Evolutionary conservation across 2,329 filamentous ascomycete genomes (phyloP), one percentile per base, ranked within the genome.

Genomic region (Beauveria medogensis): DNA sequence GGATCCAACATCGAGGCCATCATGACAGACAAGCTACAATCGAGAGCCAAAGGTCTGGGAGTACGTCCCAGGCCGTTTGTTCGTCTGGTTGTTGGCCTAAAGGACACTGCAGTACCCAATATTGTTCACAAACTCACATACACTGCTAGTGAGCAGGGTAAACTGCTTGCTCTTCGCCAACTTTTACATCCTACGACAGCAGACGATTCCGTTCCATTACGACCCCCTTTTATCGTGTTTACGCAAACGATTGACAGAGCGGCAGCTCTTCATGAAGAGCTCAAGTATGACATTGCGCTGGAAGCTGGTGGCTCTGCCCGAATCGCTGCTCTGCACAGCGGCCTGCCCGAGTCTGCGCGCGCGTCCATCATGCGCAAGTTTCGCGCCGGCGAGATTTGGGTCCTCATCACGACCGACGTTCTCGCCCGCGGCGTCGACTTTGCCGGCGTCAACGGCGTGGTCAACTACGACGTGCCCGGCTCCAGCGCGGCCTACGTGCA

Each of bases 381-480:
- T 78, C 87, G 94, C 41, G 87, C 87, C 40, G 94, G 92, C 65
- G 92, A 97, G 71, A 88, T 97, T 64, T 99, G 94, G 94, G 86
- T 97, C 7, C 81, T 99, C 41, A 94, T 99, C 71, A 97, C 94
- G 0, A 99, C 94, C 0, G 94, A 99, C 70, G 83, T 99, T 8
- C 80, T 99, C 12, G 89, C 92, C 18, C 89, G 94, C 40, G 94
- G 94, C 22, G 87, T 99, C 46, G 94, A 99, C 74, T 97, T 99
- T 77, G 86, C 90, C 9, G 94, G 94, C 55, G 87, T 99, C 64
- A 97, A 97, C 69, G 92, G 92, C 51, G 92, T 99, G 0, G 90
- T 99, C 56, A 99, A 97, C 75, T 99, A 97, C 75, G 94, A 99
- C 72, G 91, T 97, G 9, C 94, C 94, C 0, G 91, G 88, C n/a